Evolutionary conservation across 1,284 basidiomycete genomes (phyloP).

Genomic region (Ustilago crameri): DNA sequence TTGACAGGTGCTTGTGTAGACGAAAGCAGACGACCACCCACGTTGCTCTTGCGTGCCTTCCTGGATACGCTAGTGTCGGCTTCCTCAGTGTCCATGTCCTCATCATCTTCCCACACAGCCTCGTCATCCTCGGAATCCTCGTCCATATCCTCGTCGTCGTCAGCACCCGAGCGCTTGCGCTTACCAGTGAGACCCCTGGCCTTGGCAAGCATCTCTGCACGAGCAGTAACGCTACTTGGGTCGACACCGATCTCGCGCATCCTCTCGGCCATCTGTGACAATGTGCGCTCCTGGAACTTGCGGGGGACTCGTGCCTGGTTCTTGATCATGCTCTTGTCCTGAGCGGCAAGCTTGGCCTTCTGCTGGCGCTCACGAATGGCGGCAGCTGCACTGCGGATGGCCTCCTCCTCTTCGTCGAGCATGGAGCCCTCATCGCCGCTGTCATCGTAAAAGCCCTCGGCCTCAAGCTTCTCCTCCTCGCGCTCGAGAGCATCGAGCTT

Average conservation of each 20-base stretch:
- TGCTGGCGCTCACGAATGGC: conserved; percentile 76
- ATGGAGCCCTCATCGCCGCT: conserved; percentile 82
- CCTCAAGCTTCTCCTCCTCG: conserved; percentile 92
- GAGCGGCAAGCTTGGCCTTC: conserved; percentile 79
- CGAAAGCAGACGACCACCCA: conserved; percentile 69
- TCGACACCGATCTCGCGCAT: conserved; percentile 89
- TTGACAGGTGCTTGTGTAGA: conserved; percentile 56
- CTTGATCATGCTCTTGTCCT: conserved; percentile 87
- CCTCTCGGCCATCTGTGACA: conserved; percentile 83
- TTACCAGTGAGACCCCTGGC: conserved; percentile 76
- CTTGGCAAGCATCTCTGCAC: conserved; percentile 85
- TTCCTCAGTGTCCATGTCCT: conserved; percentile 71
- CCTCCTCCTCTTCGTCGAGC: conserved; percentile 89
- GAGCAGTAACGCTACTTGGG: conserved; percentile 85
- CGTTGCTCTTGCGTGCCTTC: conserved; percentile 73
- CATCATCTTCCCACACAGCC: conserved; percentile 71
- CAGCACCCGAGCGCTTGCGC: conserved; percentile 71
- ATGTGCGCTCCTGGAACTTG: conserved; percentile 77
- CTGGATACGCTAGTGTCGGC: conserved; percentile 38
- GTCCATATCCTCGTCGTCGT: conserved; percentile 64
- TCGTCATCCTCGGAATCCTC: conserved; percentile 69
- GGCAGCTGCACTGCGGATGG: conserved; percentile 77
- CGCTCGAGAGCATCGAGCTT: conserved; percentile 96
- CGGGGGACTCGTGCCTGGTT: conserved; percentile 89
- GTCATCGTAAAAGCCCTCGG: conserved; percentile 92